These are phyloP conservation scores for Chloroidium sp. DNA, from an alignment of 163 green algal genomes.

Conservation along the genomic window DNA sequence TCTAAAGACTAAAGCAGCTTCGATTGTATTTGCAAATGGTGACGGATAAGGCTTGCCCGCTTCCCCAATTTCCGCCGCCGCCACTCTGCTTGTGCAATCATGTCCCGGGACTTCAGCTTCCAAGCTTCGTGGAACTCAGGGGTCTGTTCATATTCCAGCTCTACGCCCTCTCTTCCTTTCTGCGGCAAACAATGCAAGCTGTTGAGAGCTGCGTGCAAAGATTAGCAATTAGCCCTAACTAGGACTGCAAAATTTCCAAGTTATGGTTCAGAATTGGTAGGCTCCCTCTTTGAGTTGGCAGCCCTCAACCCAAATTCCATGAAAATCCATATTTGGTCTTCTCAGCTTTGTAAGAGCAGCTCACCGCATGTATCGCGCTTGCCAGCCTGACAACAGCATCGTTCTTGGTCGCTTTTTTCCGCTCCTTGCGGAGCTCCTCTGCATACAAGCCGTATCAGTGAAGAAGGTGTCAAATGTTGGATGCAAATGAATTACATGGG, in stretches of 20 bases:
- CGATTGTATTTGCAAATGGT: background rate
- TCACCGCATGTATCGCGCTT: conserved; percentile 56
- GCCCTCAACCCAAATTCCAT: no score
- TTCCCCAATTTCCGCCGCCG: conserved; percentile 68
- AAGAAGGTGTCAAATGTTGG: no score
- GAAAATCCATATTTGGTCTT: background rate
- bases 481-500: no score
- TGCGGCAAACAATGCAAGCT: conserved; percentile 12
- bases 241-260: no score
- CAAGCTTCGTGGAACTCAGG: conserved; percentile 80
- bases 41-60: conserved; percentile 39
- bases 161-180: conserved; percentile 61
- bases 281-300: no score
- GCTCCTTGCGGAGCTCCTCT: conserved; percentile 76
- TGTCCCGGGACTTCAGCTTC: conserved; percentile 65
- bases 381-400: conserved; percentile 70
- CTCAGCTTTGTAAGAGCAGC: background rate
- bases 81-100: conserved; percentile 73
- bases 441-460: background rate
- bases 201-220: no score
- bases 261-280: no score
- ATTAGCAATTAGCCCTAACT: no score
- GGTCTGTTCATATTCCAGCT: conserved; percentile 65
- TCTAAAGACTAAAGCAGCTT: no score
- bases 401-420: conserved; percentile 76